These are phyloP conservation scores for Hypoxylon perforatum DNA, from an alignment of 495 filamentous ascomycete species.

Conservation along the genomic window DNA sequence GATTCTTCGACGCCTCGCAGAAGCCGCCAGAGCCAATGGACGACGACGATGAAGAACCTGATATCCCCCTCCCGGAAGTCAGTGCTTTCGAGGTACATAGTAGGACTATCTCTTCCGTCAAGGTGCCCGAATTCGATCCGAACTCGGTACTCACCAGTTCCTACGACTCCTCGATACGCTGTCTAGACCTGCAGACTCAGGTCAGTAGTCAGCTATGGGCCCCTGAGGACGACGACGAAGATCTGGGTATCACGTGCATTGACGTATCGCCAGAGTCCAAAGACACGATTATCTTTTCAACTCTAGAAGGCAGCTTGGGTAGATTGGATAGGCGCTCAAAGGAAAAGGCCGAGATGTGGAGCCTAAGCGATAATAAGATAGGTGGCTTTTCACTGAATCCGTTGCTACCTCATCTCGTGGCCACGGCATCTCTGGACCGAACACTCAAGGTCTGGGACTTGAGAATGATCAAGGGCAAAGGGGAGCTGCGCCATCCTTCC, in stretches of 20 bases:
- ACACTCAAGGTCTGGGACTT: constrained; percentile 93
- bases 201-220: constrained; percentile 82
- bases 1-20: constrained; percentile 92
- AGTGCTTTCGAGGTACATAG: constrained; percentile 90
- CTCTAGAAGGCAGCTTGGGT: constrained; percentile 81
- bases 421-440: constrained; percentile 90
- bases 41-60: constrained; percentile 71
- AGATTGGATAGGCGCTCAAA: constrained; percentile 78
- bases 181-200: constrained; percentile 83
- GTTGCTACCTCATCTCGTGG: constrained; percentile 78
- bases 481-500: constrained; percentile 63
- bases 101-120: constrained; percentile 86
- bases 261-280: constrained; percentile 77
- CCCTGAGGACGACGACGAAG: constrained; percentile 71
- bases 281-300: constrained; percentile 86
- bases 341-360: constrained; percentile 70
- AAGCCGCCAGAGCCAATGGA: constrained; percentile 61
- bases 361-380: constrained; percentile 93
- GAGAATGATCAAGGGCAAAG: constrained; percentile 74
- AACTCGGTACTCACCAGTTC: constrained; percentile 84
- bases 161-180: constrained; percentile 94
- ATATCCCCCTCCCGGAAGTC: constrained; percentile 77
- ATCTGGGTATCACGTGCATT: constrained; percentile 82
- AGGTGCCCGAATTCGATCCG: constrained; percentile 75
- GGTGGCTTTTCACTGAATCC: constrained; percentile 91